Percentiles rank a stretch among this genome's conserved stretches.
phyloP scores from a whole-genome alignment of 768 basidiomycete species.

The Trametes cinnabarina region DNA sequence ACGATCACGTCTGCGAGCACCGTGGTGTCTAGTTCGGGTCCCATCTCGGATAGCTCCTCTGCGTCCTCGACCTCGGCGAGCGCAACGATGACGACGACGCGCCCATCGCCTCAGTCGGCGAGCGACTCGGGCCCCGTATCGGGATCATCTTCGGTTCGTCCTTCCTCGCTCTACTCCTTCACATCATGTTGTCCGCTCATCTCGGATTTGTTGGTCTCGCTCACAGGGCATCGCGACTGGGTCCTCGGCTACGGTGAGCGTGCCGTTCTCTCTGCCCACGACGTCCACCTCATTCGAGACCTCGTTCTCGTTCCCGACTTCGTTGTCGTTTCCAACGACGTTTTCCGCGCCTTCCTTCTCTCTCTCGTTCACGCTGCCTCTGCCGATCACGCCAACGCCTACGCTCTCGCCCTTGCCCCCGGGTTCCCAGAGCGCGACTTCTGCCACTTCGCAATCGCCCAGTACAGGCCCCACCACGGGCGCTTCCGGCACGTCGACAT shows the following conservation, averaged over 20 bases:
- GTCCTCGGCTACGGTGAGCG: neutral
- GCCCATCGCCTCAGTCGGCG: neutral
- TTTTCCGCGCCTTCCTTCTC: neutral
- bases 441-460: neutral
- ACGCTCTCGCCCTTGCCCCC: no score
- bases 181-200: neutral
- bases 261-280: constrained; percentile 2
- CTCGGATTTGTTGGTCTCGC: neutral
- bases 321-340: constrained; percentile 1
- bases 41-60: constrained; percentile 1
- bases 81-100: neutral
- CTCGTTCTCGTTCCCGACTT: neutral
- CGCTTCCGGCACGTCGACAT: neutral
- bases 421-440: no score
- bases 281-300: no score
- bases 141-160: neutral
- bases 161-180: neutral
- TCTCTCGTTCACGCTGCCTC: neutral
- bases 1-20: constrained; percentile 3
- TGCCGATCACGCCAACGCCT: neutral
- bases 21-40: neutral
- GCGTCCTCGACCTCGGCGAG: neutral
- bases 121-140: neutral
- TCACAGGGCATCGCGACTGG: neutral
- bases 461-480: neutral